Base-by-base conservation (phyloP, 257 asterid genomes). In the Pogostemon cablin region DNA sequence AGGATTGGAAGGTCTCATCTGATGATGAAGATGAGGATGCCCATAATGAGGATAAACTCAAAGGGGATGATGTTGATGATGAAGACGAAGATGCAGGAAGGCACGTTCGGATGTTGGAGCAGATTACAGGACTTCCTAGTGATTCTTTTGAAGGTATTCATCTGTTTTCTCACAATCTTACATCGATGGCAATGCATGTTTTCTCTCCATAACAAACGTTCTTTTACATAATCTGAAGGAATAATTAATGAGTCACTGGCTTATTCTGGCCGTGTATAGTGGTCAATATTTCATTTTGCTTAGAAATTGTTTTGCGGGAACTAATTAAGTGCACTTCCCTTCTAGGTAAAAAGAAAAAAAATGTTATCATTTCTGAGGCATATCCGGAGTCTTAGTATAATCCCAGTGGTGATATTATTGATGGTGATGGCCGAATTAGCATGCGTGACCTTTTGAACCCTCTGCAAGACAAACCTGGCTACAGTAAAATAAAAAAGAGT, bases 351-450 rank as follows among this genome's bases (percentile, higher is more conserved):
- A 85, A 83, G 82, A 83, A 75, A 78, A 80, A 79, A 73, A 87
- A 85, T 64, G 59, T 75, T 39, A 60, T 89, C 68, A 43, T 87
- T 34, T 81, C 93, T 9, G 96, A 90, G 88, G 89, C 92, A 50
- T 90, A 92, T 84, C 95, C 96, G 3, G 98, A 95, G 83, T 93
- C 98, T 7, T 98, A 93, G 77, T 87, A 67, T 71, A 91, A 91
- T 80, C 96, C 96, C 20, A 87, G 82, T 62, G 74, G 89, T 25
- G 92, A 90, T 80, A 78, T 84, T 78, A 84, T 91, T 57, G 90
- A 84, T 72, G 97, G 91, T 55, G 85, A 76, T 68, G 93, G 91
- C 60, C 85, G 60, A 67, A 83, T 91, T 69, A 89, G 90, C 83
- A 72, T 91, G 69, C 62, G 77, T 11, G 98, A 91, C 72, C 95